Base-by-base conservation (phyloP, 306 rosid genomes). In the Alnus rubra region DNA sequence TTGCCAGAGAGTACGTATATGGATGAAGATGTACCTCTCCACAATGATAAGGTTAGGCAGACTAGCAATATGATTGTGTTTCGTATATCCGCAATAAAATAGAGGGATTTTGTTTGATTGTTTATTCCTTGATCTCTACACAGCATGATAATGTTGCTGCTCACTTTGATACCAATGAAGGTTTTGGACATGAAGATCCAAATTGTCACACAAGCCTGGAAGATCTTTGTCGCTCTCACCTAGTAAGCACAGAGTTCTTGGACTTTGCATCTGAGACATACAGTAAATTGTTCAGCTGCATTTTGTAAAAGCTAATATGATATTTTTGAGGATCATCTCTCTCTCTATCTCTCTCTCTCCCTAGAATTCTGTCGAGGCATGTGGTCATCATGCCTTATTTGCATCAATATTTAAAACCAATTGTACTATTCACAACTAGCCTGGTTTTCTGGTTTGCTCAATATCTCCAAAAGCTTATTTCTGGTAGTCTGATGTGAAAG, bases 141-240 rank as follows among this genome's bases (percentile, higher is more conserved):
- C 92, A 95, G 99, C 83, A 79, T n/a, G 96, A 74, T 71, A 74
- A 58, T 48, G 81, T 55, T 62, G 87, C 74, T 48, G 76, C 86
- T 74, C 84, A 84, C 69, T 85, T 78, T 54, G 85, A 88, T 53
- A 55, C 53, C 9, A 84, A 82, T 86, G 93, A 89, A 83, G 82
- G 82, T 52, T 73, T 81, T 44, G 88, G 82, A 79, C 71, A 77
- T 68, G 88, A 86, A 48, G 80, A 71, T 89, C 85, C 89, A 54
- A 80, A 87, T 81, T 84, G 92, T 80, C 92, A 86, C 72, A 75
- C 82, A 84, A 91, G 86, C 81, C 77, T 91, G 76, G 98, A 93
- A 91, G 98, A 93, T 78, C 92, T 95, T 13, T 95, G 99, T 79
- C 97, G 96, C 79, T 93, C 96, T 90, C 99, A 95, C 87, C 89